Evolutionary conservation across 768 basidiomycete species (phyloP).

Genomic region (Podaxis mareebaensis): DNA sequence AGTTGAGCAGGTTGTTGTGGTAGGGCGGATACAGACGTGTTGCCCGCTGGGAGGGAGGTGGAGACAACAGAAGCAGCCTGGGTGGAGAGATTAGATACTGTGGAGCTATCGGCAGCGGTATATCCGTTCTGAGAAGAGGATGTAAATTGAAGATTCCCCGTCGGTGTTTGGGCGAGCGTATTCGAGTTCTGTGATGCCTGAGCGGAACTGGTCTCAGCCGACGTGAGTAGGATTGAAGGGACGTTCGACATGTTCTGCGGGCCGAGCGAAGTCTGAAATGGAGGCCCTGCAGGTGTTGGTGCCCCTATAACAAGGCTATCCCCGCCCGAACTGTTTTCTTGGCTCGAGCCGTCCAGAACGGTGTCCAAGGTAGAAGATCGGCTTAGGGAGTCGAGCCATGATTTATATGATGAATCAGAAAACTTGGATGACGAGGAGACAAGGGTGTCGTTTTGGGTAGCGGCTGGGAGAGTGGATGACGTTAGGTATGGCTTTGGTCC

Average conservation of each 20-base stretch:
- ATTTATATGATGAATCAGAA: not conserved
- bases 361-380: not conserved
- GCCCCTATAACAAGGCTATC: not conserved
- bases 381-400: not conserved
- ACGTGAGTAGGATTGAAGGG: not conserved
- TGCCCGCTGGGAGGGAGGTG: not conserved
- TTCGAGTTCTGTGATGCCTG: not conserved
- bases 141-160: not conserved
- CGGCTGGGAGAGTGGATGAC: not conserved
- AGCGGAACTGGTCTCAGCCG: not conserved
- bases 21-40: not conserved
- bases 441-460: not conserved
- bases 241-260: not conserved
- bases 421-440: not conserved
- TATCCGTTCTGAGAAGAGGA: not conserved
- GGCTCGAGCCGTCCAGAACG: not conserved
- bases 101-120: not conserved
- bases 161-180: not conserved
- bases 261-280: not conserved
- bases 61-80: not conserved
- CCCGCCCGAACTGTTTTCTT: not conserved
- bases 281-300: not conserved
- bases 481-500: slow-evolving; percentile 29
- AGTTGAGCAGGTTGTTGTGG: not conserved
- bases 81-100: not conserved